Base-by-base conservation (phyloP, 2,329 filamentous ascomycete genomes). In the Bipolaris oryzae region DNA sequence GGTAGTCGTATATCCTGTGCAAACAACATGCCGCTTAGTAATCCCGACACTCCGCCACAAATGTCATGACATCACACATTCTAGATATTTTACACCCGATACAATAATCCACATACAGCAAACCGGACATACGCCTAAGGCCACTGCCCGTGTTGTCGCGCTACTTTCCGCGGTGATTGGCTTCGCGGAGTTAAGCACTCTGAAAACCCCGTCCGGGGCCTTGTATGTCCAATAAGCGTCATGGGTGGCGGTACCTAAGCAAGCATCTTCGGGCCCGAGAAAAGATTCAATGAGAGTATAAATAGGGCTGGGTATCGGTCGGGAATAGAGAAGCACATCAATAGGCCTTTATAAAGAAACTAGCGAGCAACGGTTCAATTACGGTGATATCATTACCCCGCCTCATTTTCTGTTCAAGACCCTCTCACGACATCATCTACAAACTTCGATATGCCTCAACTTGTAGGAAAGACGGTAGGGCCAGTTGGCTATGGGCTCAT, bases 401-500 rank as follows among this genome's bases (percentile, higher is more conserved):
- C 28, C 41, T 37, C 9, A 34, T 21, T 44, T 34, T 31, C 23
- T 37, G 56, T 23, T n/a, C 39, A 43, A 37, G 21, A 45, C n/a
- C 41, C 16, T 43, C 18, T 5, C 50, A 55, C 21, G 21, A 25
- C 13, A 25, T n/a, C 15, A 25, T 25, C 38, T 10, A 20, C 41
- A 44, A 35, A 54, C 47, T 49, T 21, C 58, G 60, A 34, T 34
- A 76, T 77, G 76, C 69, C 70, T 50, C 58, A 74, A 48, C 60
- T 78, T 46, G 54, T 66, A 20, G 72, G 70, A 53, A 78, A 77
- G 60, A 60, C 74, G 54, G 72, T 79, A 49, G 77, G 77, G 28
- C 57, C 69, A 16, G 75, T 77, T 16, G 80, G 80, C 66, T 82
- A 76, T 61, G 80, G 80, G 42, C 71, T 82, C 10, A 82, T 82